Evolutionary conservation across 768 basidiomycete species (phyloP).

Genomic region (Leucosporidium creatinivorum): DNA sequence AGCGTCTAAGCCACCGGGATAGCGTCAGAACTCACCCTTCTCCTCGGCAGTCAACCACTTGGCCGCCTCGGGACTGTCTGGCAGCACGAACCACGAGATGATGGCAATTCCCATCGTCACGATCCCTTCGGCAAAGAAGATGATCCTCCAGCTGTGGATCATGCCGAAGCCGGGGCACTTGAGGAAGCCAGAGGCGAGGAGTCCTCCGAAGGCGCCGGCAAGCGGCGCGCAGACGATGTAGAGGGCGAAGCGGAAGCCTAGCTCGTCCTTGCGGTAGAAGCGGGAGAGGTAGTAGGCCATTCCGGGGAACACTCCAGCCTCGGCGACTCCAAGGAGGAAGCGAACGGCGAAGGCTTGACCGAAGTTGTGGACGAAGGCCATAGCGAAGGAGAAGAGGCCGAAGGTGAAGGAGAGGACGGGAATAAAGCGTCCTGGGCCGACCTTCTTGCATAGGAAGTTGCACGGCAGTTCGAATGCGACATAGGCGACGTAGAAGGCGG

Average conservation of each 20-base stretch:
- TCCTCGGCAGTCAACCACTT: conserved; percentile 33
- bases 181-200: conserved; percentile 35
- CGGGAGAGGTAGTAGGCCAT: conserved; percentile 23
- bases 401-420: conserved; percentile 15
- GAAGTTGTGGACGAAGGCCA: conserved; percentile 23
- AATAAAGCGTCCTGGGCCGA: conserved; percentile 17
- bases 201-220: conserved; percentile 35
- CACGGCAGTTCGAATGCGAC: neutral
- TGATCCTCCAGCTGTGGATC: neutral
- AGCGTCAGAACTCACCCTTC: conserved; percentile 1
- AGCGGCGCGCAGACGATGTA: conserved; percentile 36
- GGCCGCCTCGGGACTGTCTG: conserved; percentile 24
- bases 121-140: conserved; percentile 31
- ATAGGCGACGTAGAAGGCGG: neutral
- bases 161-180: conserved; percentile 5
- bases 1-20: neutral
- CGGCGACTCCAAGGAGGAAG: conserved; percentile 23
- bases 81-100: conserved; percentile 19
- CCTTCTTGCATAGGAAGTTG: neutral
- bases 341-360: conserved; percentile 17
- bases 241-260: conserved; percentile 31
- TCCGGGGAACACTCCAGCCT: conserved; percentile 25
- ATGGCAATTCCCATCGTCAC: conserved; percentile 26
- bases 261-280: conserved; percentile 30
- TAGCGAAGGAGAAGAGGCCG: conserved; percentile 21